Base-by-base conservation (phyloP, 1,139 yeast species). In the Protomyces macrosporus region DNA sequence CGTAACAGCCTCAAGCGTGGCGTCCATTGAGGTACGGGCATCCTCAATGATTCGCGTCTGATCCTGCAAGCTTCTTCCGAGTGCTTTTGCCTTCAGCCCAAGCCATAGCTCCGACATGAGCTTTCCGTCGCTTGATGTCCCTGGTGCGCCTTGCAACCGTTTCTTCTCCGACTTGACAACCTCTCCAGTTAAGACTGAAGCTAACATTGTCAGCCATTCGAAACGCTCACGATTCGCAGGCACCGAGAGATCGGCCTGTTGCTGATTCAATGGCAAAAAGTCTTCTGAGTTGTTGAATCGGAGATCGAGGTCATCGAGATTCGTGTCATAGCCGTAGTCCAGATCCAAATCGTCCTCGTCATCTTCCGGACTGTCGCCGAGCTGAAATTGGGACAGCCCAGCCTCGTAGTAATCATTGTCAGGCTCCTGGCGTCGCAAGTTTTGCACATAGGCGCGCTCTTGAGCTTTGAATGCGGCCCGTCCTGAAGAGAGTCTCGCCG, bases 171-270 rank as follows among this genome's bases (percentile, higher is more conserved):
- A 87, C 51, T 86, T 82, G 30, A 93, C 90, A 57, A 93, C 96
- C 73, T 93, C 98, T 68, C 98, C 98, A 1, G 95, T 91, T 48
- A 93, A 80, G 1, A 93, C 98, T 3, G 93, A 83, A 3, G 89
- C 82, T 55, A 93, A 79, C 97, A 93, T 90, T 0, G 95, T 84
- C 74, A 93, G 98, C 98, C 98, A 93, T 75, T 91, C 97, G 35
- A 91, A 79, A 58, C 98, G 79, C 73, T 90, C 98, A 7, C 68
- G 53, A 51, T 36, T 42, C 45, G 39, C 64, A 32, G 63, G 63
- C 7, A 37, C 35, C 4, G 62, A 58, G 9, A 45, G 10, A 32
- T 58, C 62, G 10, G 53, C 54, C 14, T 53, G 58, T 12, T 48
- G 35, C 12, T 60, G 53, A 16, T 35, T 23, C 16, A 42, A n/a